Base-by-base conservation (phyloP, 306 rosid species). In the Prosopis cineraria region DNA sequence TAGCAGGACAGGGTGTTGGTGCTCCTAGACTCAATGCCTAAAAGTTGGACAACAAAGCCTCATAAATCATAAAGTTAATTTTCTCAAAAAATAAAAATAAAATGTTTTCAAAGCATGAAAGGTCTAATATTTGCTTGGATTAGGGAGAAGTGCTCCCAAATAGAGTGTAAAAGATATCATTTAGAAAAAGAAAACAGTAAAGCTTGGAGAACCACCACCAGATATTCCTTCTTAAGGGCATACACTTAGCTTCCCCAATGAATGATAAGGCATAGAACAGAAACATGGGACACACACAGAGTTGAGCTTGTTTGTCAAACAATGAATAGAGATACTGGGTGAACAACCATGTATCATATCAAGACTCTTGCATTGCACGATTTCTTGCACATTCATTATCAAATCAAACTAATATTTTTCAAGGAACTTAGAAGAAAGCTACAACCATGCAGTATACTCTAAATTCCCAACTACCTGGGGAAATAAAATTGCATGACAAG, bases 401-500 rank as follows among this genome's bases (percentile, higher is more conserved):
- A 34, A 76, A 76, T 45, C 48, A 70, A 68, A 50, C 10, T 55
- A 67, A 50, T 34, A 27, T 41, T 56, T 64, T 83, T 80, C 34
- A 14, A 2, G 52, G 39, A 74, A 67, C 1, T 33, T 41, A 68
- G 17, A 76, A 50, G 82, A 73, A 76, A 64, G 77, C 62, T 45
- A 59, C 20, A 39, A 76, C 75, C 74, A 77, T 33, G 69, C 60
- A 72, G 59, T 11, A 82, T 44, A 67, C 80, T 64, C 55, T 68
- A 19, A 76, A 75, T 75, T 72, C 37, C 72, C 48, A 84, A 81
- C 80, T 80, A 96, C 99, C 99, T 85, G 98, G 98, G 45, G 96
- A 93, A 87, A 96, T 89, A 68, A 96, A 93, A 87, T 96, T 96
- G 92, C 99, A 93, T 44, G 92, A 90, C 80, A 96, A 91, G 79